A percentile compares a stretch with the other conserved stretches of the same genome.
Evolutionary conservation across 805 yeast genomes (phyloP).

Genomic region (Teunomyces tritomae): DNA sequence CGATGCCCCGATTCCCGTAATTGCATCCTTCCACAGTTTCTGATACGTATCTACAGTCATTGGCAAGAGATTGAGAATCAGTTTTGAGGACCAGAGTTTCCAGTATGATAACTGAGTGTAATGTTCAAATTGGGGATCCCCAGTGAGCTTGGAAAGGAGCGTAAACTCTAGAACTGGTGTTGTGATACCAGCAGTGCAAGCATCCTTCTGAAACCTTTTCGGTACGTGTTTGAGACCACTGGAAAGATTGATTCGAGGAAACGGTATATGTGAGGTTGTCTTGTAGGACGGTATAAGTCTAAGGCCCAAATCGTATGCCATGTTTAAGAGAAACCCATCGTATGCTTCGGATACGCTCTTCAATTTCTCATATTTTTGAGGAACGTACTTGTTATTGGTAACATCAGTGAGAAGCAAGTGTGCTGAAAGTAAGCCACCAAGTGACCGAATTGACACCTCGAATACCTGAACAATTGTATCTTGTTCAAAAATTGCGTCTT

Average conservation of each 20-base stretch:
- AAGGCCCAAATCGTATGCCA: slow-evolving; percentile 76
- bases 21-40: slow-evolving; percentile 53
- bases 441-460: slow-evolving; percentile 75
- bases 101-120: slow-evolving; percentile 62
- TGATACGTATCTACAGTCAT: slow-evolving; percentile 67
- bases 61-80: slow-evolving; percentile 65
- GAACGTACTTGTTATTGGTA: slow-evolving; percentile 6
- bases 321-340: slow-evolving; percentile 65
- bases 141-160: slow-evolving; percentile 68
- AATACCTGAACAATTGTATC: slow-evolving; percentile 82
- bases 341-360: slow-evolving; percentile 38
- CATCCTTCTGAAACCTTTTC: slow-evolving; percentile 49
- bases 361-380: slow-evolving; percentile 33
- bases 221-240: slow-evolving; percentile 51
- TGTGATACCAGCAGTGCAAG: slow-evolving; percentile 86
- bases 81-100: slow-evolving; percentile 67
- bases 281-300: slow-evolving; percentile 69
- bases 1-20: slow-evolving; percentile 87
- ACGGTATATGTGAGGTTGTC: slow-evolving; percentile 64
- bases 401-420: slow-evolving; percentile 52
- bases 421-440: slow-evolving; percentile 79
- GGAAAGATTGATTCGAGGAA: slow-evolving; percentile 72
- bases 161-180: slow-evolving; percentile 81
- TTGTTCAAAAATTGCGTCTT: slow-evolving; percentile 51
- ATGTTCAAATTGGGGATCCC: slow-evolving; percentile 66